Evolutionary conservation across 2,329 filamentous ascomycete genomes (phyloP).

Genomic region (Cordyceps javanica): DNA sequence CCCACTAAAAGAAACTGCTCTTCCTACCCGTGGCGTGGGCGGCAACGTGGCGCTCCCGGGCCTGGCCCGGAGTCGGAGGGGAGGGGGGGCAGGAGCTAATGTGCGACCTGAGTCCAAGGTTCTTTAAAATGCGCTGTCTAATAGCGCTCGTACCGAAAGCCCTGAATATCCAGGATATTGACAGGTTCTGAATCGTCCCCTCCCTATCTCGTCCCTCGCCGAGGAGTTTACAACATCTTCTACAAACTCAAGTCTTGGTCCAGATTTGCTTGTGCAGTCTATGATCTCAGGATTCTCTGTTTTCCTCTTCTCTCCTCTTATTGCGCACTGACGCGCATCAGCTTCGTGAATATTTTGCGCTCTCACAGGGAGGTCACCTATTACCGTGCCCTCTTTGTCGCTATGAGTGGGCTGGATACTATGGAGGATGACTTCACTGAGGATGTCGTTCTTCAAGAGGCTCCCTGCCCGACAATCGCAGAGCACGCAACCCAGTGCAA

Average conservation of each 20-base stretch:
- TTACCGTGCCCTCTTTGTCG: not conserved
- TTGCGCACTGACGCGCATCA: not conserved
- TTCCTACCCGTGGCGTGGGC: no score
- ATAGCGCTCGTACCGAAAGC: not conserved
- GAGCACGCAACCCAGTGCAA: constrained; percentile 23
- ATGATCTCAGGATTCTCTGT: not conserved
- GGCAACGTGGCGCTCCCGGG: no score
- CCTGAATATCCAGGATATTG: not conserved
- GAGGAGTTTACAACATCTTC: not conserved
- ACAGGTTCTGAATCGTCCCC: not conserved
- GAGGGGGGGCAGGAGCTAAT: no score
- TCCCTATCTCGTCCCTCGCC: not conserved
- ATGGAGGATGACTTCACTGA: constrained; percentile 9
- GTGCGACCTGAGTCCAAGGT: no score
- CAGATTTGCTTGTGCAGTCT: not conserved
- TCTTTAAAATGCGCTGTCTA: no score
- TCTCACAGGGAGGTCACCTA: not conserved
- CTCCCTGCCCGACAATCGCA: constrained; percentile 22
- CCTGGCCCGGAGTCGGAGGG: no score
- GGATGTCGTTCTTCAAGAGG: constrained; percentile 25
- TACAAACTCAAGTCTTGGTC: not conserved
- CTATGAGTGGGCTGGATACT: not conserved
- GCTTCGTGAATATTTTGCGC: not conserved
- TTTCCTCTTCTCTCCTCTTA: not conserved
- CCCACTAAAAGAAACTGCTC: no score